Percentiles rank a stretch among this genome's conserved stretches.
These are phyloP conservation scores for Chaetomium olivaceum DNA, from an alignment of 2,329 filamentous ascomycete genomes.

Conservation along the genomic window DNA sequence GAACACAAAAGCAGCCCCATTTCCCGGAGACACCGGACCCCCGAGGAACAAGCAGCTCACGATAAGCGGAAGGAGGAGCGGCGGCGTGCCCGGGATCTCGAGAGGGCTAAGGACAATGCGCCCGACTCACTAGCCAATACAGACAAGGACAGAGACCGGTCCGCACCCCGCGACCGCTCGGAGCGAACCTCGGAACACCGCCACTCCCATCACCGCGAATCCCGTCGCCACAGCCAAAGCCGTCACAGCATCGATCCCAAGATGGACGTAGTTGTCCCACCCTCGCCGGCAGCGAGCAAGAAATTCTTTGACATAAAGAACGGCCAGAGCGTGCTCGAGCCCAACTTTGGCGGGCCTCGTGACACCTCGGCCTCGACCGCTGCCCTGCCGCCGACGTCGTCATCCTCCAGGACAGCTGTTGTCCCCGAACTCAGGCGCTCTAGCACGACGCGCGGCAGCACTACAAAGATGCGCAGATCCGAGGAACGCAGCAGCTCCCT, in stretches of 20 bases:
- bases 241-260: slow-evolving; percentile 30
- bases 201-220: slow-evolving; percentile 30
- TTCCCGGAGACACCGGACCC: slow-evolving; percentile 43
- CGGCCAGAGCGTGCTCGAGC: slow-evolving; percentile 34
- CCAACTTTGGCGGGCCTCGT: slow-evolving; percentile 27
- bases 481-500: slow-evolving; percentile 22
- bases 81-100: slow-evolving; percentile 40
- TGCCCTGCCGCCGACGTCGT: slow-evolving; percentile 15
- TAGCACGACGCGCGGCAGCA: slow-evolving; percentile 28
- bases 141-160: slow-evolving; percentile 29
- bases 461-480: slow-evolving; percentile 25
- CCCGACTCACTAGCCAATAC: slow-evolving; percentile 25
- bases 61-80: slow-evolving; percentile 54
- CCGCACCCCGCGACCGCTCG: slow-evolving; percentile 26
- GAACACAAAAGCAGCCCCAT: slow-evolving; percentile 43
- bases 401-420: slow-evolving; percentile 6
- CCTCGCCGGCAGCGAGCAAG: slow-evolving; percentile 32
- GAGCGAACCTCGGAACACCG: slow-evolving; percentile 27
- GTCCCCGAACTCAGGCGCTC: slow-evolving; percentile 32
- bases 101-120: slow-evolving; percentile 30
- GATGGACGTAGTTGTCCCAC: slow-evolving; percentile 12
- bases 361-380: slow-evolving; percentile 12
- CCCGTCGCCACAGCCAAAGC: slow-evolving; percentile 33
- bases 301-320: slow-evolving; percentile 37
- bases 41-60: slow-evolving; percentile 53